phyloP scores from a whole-genome alignment of 1,284 basidiomycete species.

The Vanrija sp. region DNA sequence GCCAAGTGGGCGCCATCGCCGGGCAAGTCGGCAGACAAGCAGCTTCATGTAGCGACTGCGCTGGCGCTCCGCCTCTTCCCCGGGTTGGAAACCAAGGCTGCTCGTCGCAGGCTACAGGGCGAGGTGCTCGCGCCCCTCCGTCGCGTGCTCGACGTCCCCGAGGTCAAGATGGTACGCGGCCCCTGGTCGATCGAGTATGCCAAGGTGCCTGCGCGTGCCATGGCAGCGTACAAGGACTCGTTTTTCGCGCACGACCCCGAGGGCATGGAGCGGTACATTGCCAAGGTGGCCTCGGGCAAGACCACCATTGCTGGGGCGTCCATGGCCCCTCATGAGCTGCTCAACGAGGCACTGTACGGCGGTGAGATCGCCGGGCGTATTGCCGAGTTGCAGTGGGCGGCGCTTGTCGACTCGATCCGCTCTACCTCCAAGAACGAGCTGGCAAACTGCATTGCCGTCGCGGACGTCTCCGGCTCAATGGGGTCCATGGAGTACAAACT shows the following conservation, averaged over 20 bases:
- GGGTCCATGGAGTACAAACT: conserved; percentile 35
- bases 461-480: conserved; percentile 72
- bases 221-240: conserved; percentile 56
- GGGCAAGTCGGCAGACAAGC: conserved; percentile 57
- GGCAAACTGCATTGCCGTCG: conserved; percentile 61
- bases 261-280: conserved; percentile 59
- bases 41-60: conserved; percentile 62
- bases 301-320: conserved; percentile 25
- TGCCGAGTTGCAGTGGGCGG: conserved; percentile 62
- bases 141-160: conserved; percentile 52
- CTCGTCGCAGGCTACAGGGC: conserved; percentile 41
- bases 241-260: conserved; percentile 60
- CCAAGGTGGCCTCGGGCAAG: conserved; percentile 55
- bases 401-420: conserved; percentile 56
- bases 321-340: conserved; percentile 29
- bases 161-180: conserved; percentile 57
- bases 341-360: conserved; percentile 15
- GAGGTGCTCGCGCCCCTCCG: conserved; percentile 56
- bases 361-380: conserved; percentile 38
- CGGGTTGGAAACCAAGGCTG: conserved; percentile 26
- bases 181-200: conserved; percentile 54
- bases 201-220: conserved; percentile 59
- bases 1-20: conserved; percentile 68
- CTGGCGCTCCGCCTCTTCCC: conserved; percentile 56
- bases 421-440: conserved; percentile 54